Percentiles rank a stretch among this genome's conserved stretches.
These are phyloP conservation scores for Cyclotella atomus DNA, from an alignment of 108 stramenopile species.

Conservation along the genomic window DNA sequence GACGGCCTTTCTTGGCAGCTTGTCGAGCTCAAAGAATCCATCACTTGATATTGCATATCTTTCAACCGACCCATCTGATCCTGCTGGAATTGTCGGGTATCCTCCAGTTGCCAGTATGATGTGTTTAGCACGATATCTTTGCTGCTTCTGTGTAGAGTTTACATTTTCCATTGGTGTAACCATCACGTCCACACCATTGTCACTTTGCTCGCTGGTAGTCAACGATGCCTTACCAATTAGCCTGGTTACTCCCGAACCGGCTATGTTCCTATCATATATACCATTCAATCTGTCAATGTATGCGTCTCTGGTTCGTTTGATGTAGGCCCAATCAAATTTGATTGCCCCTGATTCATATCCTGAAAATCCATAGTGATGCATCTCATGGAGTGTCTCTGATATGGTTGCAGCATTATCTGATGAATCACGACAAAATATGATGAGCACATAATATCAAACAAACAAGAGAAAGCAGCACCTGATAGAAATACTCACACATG, in stretches of 20 bases:
- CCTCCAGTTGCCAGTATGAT: slow-evolving; percentile 91
- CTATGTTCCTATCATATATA: slow-evolving; percentile 82
- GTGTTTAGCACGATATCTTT: slow-evolving; percentile 69
- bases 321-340: slow-evolving; percentile 74
- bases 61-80: slow-evolving; percentile 49
- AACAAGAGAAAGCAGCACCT: not conserved
- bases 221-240: slow-evolving; percentile 44
- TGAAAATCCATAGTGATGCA: slow-evolving; percentile 64
- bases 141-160: slow-evolving; percentile 22
- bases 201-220: slow-evolving; percentile 33
- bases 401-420: slow-evolving; percentile 78
- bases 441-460: not conserved
- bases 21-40: slow-evolving; percentile 91
- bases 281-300: slow-evolving; percentile 87
- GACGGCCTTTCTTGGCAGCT: slow-evolving; percentile 76
- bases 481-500: slow-evolving; percentile 31
- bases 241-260: slow-evolving; percentile 70
- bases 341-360: slow-evolving; percentile 50
- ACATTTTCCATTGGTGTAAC: slow-evolving; percentile 15
- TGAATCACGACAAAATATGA: not conserved
- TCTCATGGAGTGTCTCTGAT: slow-evolving; percentile 75
- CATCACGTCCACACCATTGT: slow-evolving; percentile 13
- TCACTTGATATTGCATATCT: slow-evolving; percentile 81
- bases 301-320: slow-evolving; percentile 76
- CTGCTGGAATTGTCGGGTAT: slow-evolving; percentile 64